Base-by-base conservation (phyloP, 306 rosid species). In the Hylodesmum podocarpum region DNA sequence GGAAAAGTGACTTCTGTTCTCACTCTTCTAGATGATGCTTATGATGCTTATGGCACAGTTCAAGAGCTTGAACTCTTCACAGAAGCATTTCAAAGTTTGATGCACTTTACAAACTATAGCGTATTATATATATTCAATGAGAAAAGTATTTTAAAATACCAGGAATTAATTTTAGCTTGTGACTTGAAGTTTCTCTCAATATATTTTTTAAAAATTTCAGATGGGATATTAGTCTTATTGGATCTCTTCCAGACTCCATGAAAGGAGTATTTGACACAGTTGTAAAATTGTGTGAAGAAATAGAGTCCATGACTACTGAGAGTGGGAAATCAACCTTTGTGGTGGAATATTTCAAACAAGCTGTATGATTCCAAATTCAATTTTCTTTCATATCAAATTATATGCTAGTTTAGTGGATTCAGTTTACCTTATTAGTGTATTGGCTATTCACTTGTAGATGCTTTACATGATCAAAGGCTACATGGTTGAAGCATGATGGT, bases 11-110 rank as follows among this genome's bases (percentile, higher is more conserved):
- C n/a, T 78, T 12, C 29, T 33, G 1, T 39, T 19, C 13, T 44
- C 13, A 55, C 78, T 4, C 15, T 40, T 10, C 14, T 85, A 4
- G 88, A 88, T 78, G 93, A 86, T 31, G 82, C 82, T 6, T 86
- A 82, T 75, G 93, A 86, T 73, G 65, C 59, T 2, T 75, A 75
- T 4, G 93, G 81, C 16, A 89, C 80, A 16, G 0, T 78, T 70
- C 88, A 87, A 78, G 93, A 87, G 54, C 88, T 87, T 5, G 71
- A 85, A 11, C 63, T 83, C 31, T 83, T 89, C 70, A 81, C 88
- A 13, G 8, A 73, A 8, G 89, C 86, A 25, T 71, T 88, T 5
- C 19, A 69, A 18, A 88, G 87, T 87, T 63, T 9, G 24, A 43
- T 65, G 18, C n/a, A n/a, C n/a, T n/a, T n/a, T n/a, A n/a, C n/a